Evolutionary conservation across 805 yeast species (phyloP).

Genomic region (Nakazawaea ernobii): DNA sequence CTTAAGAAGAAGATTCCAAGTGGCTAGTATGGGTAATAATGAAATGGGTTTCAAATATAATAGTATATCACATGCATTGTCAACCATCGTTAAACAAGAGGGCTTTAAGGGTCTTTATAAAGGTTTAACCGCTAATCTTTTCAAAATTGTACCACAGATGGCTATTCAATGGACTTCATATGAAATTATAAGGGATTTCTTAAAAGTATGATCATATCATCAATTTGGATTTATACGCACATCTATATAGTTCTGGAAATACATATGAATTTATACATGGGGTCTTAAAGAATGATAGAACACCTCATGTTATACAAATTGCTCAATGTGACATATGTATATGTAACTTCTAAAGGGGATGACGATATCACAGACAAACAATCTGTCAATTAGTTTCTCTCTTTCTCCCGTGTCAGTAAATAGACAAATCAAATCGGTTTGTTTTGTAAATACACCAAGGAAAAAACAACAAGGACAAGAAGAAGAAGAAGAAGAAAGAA

Average conservation of each 20-base stretch:
- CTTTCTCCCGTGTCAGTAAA: too few relatives aligned
- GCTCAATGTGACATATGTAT: too few relatives aligned
- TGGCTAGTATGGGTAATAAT: conserved; percentile 71
- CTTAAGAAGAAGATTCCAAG: conserved; percentile 85
- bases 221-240: not conserved
- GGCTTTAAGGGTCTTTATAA: conserved; percentile 70
- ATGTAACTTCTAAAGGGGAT: too few relatives aligned
- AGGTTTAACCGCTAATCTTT: conserved; percentile 73
- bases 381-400: too few relatives aligned
- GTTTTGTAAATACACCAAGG: too few relatives aligned
- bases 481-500: not conserved
- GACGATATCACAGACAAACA: too few relatives aligned
- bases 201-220: conserved; percentile 9
- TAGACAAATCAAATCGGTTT: too few relatives aligned
- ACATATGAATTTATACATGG: too few relatives aligned
- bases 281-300: too few relatives aligned
- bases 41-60: conserved; percentile 78
- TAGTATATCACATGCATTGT: conserved; percentile 71
- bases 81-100: conserved; percentile 63
- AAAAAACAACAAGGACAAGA: too few relatives aligned
- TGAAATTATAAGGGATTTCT: conserved; percentile 58
- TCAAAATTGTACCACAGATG: conserved; percentile 92
- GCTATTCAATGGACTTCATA: conserved; percentile 91
- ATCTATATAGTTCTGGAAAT: too few relatives aligned
- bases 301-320: too few relatives aligned